A percentile compares a stretch with the other conserved stretches of the same genome.
phyloP scores from a whole-genome alignment of 1,284 basidiomycete genomes.

The Ceratorhiza oryzae-sativae region DNA sequence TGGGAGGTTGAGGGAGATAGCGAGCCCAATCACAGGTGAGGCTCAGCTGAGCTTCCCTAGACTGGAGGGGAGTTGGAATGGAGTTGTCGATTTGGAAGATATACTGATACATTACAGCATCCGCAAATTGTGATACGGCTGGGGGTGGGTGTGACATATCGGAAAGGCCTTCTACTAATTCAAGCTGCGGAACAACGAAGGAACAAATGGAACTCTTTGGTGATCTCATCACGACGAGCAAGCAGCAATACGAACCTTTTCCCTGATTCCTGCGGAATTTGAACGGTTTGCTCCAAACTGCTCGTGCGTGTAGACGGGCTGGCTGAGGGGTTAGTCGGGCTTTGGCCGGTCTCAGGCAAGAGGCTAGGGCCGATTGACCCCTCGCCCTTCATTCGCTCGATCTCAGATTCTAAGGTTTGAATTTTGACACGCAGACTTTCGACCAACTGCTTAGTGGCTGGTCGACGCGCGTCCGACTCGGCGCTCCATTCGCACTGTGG shows the following conservation, averaged over 20 bases:
- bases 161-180: too few relatives aligned
- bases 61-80: not conserved
- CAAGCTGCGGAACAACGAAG: too few relatives aligned
- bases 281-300: too few relatives aligned
- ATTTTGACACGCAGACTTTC: slow-evolving; percentile 19
- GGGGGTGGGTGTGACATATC: too few relatives aligned
- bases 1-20: slow-evolving; percentile 7
- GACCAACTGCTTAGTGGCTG: not conserved
- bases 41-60: slow-evolving; percentile 3
- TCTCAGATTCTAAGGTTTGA: not conserved
- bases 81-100: slow-evolving; percentile 9
- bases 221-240: too few relatives aligned
- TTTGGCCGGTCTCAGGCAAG: too few relatives aligned
- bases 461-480: not conserved
- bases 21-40: slow-evolving; percentile 19
- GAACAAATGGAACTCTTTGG: too few relatives aligned
- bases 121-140: not conserved
- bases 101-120: slow-evolving; percentile 9
- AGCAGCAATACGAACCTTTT: too few relatives aligned
- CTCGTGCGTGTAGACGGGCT: too few relatives aligned
- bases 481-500: slow-evolving; percentile 8
- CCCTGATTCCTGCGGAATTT: too few relatives aligned
- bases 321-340: not conserved
- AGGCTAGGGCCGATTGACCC: too few relatives aligned
- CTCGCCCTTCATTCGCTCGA: not conserved